A percentile compares a stretch with the other conserved stretches of the same genome.
Conservation (phyloP, 2,329 filamentous ascomycete species). For the Venturia nashicola region DNA sequence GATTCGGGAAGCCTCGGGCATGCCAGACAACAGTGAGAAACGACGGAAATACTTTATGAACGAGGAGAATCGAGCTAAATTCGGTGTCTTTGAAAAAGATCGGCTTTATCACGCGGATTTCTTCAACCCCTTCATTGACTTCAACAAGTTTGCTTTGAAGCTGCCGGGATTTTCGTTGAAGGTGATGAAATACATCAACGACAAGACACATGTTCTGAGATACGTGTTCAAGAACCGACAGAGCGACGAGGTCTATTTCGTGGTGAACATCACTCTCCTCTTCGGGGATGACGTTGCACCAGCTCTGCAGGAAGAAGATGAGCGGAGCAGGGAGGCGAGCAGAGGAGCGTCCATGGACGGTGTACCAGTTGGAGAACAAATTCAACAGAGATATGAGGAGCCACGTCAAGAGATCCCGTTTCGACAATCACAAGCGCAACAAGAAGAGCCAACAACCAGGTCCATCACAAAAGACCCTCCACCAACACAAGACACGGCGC, state of each 20-base stretch:
- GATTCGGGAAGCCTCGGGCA: constrained; percentile 24
- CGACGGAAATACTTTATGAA: constrained; percentile 51
- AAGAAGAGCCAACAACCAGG: background rate
- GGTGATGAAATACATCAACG: constrained; percentile 9
- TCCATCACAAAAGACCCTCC: background rate
- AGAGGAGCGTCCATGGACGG: background rate
- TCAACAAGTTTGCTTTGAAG: constrained; percentile 36
- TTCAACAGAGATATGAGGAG: background rate
- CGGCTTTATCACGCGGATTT: constrained; percentile 58
- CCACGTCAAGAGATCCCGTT: background rate
- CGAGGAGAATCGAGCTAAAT: constrained; percentile 40
- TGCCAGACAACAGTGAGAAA: constrained; percentile 29
- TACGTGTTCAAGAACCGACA: constrained; percentile 78
- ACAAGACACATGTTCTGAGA: constrained; percentile 57
- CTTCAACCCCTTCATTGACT: constrained; percentile 87
- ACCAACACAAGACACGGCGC: background rate
- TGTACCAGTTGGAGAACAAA: background rate
- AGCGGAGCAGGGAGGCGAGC: background rate
- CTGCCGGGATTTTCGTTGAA: constrained; percentile 8
- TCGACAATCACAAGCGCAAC: background rate
- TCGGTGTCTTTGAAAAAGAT: constrained; percentile 46
- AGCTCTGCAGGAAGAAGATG: constrained; percentile 6
- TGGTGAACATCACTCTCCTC: constrained; percentile 71
- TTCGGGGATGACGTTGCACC: constrained; percentile 9
- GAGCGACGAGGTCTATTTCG: constrained; percentile 65